Base-by-base conservation (phyloP, 106 monocot species). In the Posidonia australis region DNA sequence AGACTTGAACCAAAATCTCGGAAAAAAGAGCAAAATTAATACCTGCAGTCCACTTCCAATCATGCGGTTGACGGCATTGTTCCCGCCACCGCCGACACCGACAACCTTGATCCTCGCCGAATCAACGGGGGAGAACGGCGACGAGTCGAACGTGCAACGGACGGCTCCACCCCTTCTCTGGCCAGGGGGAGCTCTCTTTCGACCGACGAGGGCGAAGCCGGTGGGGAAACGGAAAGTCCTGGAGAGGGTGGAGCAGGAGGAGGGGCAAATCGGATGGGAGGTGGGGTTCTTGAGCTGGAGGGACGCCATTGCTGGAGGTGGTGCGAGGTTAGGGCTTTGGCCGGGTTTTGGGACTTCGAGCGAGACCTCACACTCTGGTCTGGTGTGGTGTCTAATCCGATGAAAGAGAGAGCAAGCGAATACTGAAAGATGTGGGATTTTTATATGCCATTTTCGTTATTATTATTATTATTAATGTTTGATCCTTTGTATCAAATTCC, bases 21-120 rank as follows among this genome's bases (percentile, higher is more conserved):
- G 19, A 70, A 30, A 60, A 10, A n/a, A 28, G 36, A 44, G 44
- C 10, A 13, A 72, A 67, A 58, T 10, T 31, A 26, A 0, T 67
- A 93, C 93, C 86, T 89, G 86, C 66, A 93, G 66, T 3, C 93
- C 93, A 65, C 89, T 93, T 26, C 86, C 86, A 30, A 93, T 93
- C 93, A 93, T 93, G 54, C 93, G 89, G 55, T 93, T 93, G 68
- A 93, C 86, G 0, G 93, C 93, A 70, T 93, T 93, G 79, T 93
- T 93, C 28, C 93, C 93, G 54, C 93, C 89, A n/a, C 93, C 93
- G 26, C 93, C 93, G 16, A 93, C 93, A 2, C 93, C 93, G 32
- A 93, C 75, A 27, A 93, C 93, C 63, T 93, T 93, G 47, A 93
- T 93, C 81, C 74, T 83, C 19, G 93, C 93, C 9, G 62, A 53